Conservation (phyloP, 1,139 yeast species). For the Kodamaea derodonti region DNA sequence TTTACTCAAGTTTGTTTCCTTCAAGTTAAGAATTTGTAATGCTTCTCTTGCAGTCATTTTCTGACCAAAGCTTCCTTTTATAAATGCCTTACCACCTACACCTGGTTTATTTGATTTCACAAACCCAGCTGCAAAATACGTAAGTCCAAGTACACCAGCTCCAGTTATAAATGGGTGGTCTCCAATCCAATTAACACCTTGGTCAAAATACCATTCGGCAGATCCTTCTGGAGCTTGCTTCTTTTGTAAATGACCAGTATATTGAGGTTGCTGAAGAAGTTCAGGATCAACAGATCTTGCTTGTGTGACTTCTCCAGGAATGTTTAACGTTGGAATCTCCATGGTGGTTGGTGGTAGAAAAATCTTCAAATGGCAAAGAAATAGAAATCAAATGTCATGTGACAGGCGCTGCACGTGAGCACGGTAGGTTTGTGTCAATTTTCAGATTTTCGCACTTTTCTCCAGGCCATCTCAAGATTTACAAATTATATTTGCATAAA, state of each 20-base stretch:
- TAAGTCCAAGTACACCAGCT: slow-evolving; percentile 62
- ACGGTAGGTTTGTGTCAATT: no score
- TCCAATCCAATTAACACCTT: slow-evolving; percentile 58
- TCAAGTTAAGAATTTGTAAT: slow-evolving; percentile 76
- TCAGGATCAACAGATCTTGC: slow-evolving; percentile 11
- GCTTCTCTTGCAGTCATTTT: slow-evolving; percentile 94
- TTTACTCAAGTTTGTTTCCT: slow-evolving; percentile 73
- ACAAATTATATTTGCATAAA: not conserved
- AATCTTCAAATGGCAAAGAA: no score
- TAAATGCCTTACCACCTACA: slow-evolving; percentile 65
- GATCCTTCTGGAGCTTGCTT: slow-evolving; percentile 44
- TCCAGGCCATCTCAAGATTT: slow-evolving; percentile 1
- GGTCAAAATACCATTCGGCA: slow-evolving; percentile 67
- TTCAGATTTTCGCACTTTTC: no score
- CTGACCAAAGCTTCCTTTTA: slow-evolving; percentile 83
- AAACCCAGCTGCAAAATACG: slow-evolving; percentile 65
- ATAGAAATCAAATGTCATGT: no score
- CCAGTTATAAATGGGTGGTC: slow-evolving; percentile 77
- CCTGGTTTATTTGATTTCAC: slow-evolving; percentile 72
- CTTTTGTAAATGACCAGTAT: slow-evolving; percentile 42
- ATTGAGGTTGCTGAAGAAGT: slow-evolving; percentile 19
- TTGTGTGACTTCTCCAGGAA: slow-evolving; percentile 49
- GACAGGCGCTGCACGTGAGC: no score
- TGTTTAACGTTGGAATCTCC: slow-evolving; percentile 56
- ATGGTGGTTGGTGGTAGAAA: no score